Evolutionary conservation across 2,329 filamentous ascomycete species (phyloP), one percentile per base, ranked within the genome.

Genomic region (Pseudovirgaria hyperparasitica): DNA sequence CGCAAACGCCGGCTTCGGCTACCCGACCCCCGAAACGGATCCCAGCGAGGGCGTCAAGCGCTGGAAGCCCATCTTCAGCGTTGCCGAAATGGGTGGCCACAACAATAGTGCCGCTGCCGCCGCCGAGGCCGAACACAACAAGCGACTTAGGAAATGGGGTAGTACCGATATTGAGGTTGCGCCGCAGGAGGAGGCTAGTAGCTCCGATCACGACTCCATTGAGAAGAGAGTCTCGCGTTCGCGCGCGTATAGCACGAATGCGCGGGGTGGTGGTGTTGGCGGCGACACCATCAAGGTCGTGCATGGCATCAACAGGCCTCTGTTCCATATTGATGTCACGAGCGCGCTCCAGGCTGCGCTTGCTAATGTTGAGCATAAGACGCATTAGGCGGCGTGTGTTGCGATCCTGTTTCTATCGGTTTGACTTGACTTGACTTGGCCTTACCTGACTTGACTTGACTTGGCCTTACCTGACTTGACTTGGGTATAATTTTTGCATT

Each of bases 51-150:
- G 63, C 5, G 68, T 70, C 40, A 65, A 71, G 36, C 70, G 81
- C 32, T 96, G 86, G 87, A 86, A 82, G 50, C 82, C 85, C n/a
- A 85, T 96, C 38, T 96, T 93, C 63, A 85, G 74, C 46, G 84
- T 96, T 13, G 82, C 87, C 2, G 84, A 93, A 46, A 74, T 92
- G 37, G 74, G 82, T 35, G 78, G 84, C 12, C 60, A 63, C 4
- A 58, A 73, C 28, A 82, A 76, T 4, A 80, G 80, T 0, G 77
- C 78, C 1, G 72, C 72, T 0, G 62, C 63, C 6, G n/a, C n/a
- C n/a, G 81, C 80, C 0, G 77, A 86, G 41, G 58, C 66, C 15
- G 59, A 66, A 15, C 65, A 68, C 28, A 77, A 78, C 45, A 65
- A 72, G 44, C 65, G 22, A n/a, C n/a, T n/a, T n/a, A n/a, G n/a